Evolutionary conservation across 768 basidiomycete genomes (phyloP), one percentile per base, ranked within the genome.

Genomic region (Pleurotus giganteus): DNA sequence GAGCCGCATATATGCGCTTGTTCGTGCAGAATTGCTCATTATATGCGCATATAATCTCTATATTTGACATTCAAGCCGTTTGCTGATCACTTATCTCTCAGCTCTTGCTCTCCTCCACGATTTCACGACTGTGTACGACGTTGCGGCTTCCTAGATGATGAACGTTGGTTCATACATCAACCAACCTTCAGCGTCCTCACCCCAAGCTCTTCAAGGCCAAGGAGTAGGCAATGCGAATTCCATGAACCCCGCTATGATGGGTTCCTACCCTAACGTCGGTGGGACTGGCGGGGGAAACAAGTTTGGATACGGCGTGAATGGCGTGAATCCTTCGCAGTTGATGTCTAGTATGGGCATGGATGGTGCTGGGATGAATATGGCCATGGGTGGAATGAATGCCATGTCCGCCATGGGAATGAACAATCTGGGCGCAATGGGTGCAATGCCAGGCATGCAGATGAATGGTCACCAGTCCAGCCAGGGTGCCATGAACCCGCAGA

Each of bases 261-360:
- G 13, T 7, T 12, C 46, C 11, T 47, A 47, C 21, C 8, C 39
- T 7, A 41, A 41, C 39, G n/a, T 7, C 19, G 39, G 39, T 17
- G 46, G 46, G 47, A 4, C 55, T 23, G 34, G 34, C 11, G 27
- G 27, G 15, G 32, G 23, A 4, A 51, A 51, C 49, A 51, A 51
- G 34, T 51, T 51, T 51, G 31, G 31, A 12, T 51, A 51, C n/a
- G 46, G 46, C 27, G 27, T 15, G 15, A 17, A 31, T 23, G 49
- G 49, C 19, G 49, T 51, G n/a, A 51, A 51, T 32, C 49, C 49
- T 7, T 36, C 49, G 7, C 49, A 62, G 23, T 39, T 62, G 24
- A 55, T 62, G 61, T 56, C 52, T 31, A 57, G 52, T 13, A 66
- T 69, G 62, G 63, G 60, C 51, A 65, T 69, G 53, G 32, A 44